Evolutionary conservation across 768 basidiomycete species (phyloP).

Genomic region (Arthromyces matolae): DNA sequence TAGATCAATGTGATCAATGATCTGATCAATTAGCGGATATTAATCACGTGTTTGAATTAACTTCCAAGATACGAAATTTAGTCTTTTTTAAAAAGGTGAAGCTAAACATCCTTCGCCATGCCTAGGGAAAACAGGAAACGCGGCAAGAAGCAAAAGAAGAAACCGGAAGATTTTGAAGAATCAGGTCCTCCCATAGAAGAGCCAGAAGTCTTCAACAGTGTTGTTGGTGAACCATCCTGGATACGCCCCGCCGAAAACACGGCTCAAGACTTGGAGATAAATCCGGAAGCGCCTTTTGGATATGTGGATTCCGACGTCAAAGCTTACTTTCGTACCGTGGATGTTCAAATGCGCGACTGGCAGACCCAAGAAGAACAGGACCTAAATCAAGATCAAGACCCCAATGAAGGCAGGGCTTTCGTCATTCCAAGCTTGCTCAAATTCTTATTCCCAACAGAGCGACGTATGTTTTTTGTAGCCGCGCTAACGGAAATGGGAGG

Average conservation of each 20-base stretch:
- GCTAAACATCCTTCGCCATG: constrained; percentile 2
- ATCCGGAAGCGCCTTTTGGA: constrained; percentile 81
- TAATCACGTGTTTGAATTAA: no score
- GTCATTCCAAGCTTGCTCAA: neutral
- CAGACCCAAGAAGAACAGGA: constrained; percentile 50
- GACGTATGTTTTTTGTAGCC: constrained; percentile 73
- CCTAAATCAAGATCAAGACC: constrained; percentile 45
- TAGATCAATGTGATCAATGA: no score
- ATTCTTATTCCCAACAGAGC: constrained; percentile 40
- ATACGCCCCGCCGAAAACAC: constrained; percentile 43
- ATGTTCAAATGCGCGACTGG: constrained; percentile 86
- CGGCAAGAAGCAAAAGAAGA: constrained; percentile 18
- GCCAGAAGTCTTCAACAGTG: constrained; percentile 14
- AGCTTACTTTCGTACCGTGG: constrained; percentile 88
- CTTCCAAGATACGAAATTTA: no score
- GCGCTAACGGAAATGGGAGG: constrained; percentile 81
- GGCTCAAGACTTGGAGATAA: constrained; percentile 32
- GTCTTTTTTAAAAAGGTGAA: no score
- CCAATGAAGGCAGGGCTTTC: constrained; percentile 59
- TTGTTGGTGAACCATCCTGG: constrained; percentile 61
- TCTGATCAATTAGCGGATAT: no score
- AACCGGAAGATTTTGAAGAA: constrained; percentile 1
- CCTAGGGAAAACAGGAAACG: constrained; percentile 19
- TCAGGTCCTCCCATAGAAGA: constrained; percentile 17
- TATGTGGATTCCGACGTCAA: constrained; percentile 87